These are phyloP conservation scores for Brettanomyces anomalus DNA, from an alignment of 805 yeast genomes.

Conservation along the genomic window DNA sequence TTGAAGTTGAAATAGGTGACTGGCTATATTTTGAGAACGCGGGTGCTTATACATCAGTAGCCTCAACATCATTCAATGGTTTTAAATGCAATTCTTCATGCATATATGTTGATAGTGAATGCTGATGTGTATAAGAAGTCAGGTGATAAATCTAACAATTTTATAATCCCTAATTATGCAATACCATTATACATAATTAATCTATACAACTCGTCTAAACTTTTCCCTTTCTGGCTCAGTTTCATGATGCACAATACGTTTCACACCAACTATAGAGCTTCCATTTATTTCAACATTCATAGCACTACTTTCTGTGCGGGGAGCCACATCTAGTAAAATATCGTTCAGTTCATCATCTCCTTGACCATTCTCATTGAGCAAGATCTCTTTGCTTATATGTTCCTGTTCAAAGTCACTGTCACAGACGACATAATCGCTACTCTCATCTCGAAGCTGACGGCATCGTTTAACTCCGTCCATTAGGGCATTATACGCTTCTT, in stretches of 20 bases:
- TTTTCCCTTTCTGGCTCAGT: too few species aligned
- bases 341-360: slow-evolving; percentile 21
- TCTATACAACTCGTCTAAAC: too few species aligned
- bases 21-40: slow-evolving; percentile 79
- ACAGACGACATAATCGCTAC: slow-evolving; percentile 6
- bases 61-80: slow-evolving; percentile 91
- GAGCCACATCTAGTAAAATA: slow-evolving; percentile 7
- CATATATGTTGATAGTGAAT: slow-evolving; percentile 43
- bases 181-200: too few species aligned
- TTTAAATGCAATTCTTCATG: slow-evolving; percentile 56
- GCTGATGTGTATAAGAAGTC: too few species aligned
- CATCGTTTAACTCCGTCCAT: slow-evolving; percentile 15
- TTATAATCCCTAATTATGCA: too few species aligned
- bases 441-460: slow-evolving; percentile 8
- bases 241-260: not conserved
- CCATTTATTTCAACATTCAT: slow-evolving; percentile 20
- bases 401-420: not conserved
- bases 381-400: slow-evolving; percentile 6
- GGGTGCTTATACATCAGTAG: slow-evolving; percentile 92
- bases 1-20: slow-evolving; percentile 72
- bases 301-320: slow-evolving; percentile 13
- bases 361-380: slow-evolving; percentile 18
- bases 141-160: too few species aligned
- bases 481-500: slow-evolving; percentile 11
- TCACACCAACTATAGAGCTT: not conserved